phyloP scores from a whole-genome alignment of 805 yeast species.

The Kregervanrija fluxuum region DNA sequence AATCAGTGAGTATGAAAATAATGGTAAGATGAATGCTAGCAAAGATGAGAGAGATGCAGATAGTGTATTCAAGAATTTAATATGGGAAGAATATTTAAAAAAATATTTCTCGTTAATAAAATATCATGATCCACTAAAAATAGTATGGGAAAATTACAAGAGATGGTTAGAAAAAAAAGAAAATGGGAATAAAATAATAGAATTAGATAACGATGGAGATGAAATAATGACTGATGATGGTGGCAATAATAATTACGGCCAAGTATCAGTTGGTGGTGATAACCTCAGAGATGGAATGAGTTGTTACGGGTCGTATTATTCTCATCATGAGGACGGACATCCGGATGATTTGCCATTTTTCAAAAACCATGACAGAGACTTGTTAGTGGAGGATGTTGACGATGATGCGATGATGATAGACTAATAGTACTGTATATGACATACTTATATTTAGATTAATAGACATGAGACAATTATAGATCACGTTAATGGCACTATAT shows the following conservation, averaged over 20 bases:
- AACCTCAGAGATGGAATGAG: slow-evolving; percentile 9
- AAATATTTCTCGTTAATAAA: slow-evolving; percentile 14
- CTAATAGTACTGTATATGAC: background rate
- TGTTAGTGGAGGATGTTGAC: slow-evolving; percentile 3
- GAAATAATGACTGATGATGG: slow-evolving; percentile 4
- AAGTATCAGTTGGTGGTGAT: background rate
- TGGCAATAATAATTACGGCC: background rate
- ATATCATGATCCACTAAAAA: slow-evolving; percentile 12
- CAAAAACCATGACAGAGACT: background rate
- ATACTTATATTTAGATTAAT: too few relatives aligned
- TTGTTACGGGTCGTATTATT: slow-evolving; percentile 11
- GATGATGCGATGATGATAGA: slow-evolving; percentile 9
- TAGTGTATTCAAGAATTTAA: slow-evolving; percentile 5
- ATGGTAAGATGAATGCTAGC: background rate
- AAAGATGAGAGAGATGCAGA: slow-evolving; percentile 2
- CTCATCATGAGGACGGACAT: slow-evolving; percentile 5
- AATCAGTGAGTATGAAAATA: slow-evolving; percentile 2
- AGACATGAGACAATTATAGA: background rate
- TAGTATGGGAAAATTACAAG: slow-evolving; percentile 11
- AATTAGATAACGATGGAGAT: slow-evolving; percentile 8
- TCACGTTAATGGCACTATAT: background rate
- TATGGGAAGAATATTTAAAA: slow-evolving; percentile 12
- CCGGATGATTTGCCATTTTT: too few relatives aligned
- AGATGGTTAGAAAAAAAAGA: slow-evolving; percentile 6
- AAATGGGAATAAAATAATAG: slow-evolving; percentile 2